Conservation (phyloP, 2,329 filamentous ascomycete genomes). For the Cladosporium sp. region DNA sequence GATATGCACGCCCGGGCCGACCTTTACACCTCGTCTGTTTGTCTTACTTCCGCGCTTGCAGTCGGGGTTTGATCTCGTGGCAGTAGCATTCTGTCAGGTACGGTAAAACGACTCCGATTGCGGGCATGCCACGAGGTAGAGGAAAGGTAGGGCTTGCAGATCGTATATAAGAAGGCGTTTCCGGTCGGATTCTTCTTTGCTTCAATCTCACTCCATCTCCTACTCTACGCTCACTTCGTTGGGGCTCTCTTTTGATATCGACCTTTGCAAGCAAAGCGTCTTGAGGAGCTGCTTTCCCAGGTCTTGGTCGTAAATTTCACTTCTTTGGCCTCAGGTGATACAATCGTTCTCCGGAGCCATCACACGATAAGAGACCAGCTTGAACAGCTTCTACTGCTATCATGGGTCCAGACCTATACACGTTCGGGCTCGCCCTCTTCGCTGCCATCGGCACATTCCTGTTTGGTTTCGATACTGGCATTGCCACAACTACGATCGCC, state of each 20-base stretch:
- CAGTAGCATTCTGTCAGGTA: neutral
- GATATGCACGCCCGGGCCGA: slow-evolving; percentile 2
- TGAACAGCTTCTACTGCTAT: neutral
- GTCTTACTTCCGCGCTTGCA: slow-evolving; percentile 10
- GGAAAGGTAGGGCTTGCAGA: neutral
- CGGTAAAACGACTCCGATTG: neutral
- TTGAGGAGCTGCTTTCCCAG: no score
- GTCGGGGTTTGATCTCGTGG: slow-evolving; percentile 5
- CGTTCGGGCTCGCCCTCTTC: slow-evolving; percentile 51
- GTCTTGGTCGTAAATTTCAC: no score
- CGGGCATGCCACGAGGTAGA: slow-evolving; percentile 2
- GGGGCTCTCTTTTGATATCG: neutral
- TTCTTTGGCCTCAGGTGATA: no score
- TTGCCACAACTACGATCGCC: slow-evolving; percentile 58
- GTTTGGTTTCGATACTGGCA: slow-evolving; percentile 58
- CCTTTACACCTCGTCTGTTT: neutral
- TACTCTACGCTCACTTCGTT: neutral
- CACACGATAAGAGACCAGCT: neutral
- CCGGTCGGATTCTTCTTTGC: neutral
- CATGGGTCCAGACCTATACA: slow-evolving; percentile 36
- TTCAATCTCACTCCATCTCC: neutral
- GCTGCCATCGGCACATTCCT: slow-evolving; percentile 57
- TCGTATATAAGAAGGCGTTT: neutral
- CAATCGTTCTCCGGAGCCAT: neutral
- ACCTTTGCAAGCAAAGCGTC: no score